phyloP scores from a whole-genome alignment of 2,329 filamentous ascomycete species.

The Cadophora luteo-olivacea region DNA sequence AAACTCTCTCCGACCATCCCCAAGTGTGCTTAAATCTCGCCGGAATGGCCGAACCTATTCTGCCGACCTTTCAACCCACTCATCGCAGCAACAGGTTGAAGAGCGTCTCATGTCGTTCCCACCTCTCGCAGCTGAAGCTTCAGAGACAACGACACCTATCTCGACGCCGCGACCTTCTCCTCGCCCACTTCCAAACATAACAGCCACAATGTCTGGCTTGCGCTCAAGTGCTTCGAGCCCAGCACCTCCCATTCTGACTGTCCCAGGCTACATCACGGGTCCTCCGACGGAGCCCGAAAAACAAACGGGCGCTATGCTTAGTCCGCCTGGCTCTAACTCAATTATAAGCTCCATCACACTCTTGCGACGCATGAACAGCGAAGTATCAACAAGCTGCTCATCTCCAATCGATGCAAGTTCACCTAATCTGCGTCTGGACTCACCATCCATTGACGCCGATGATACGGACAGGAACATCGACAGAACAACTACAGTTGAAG shows the following conservation, averaged over 20 bases:
- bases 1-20: not conserved
- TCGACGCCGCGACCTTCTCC: constrained; percentile 26
- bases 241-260: constrained; percentile 33
- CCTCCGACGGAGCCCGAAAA: constrained; percentile 29
- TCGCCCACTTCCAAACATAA: constrained; percentile 25
- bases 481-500: constrained; percentile 2
- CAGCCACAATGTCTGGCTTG: constrained; percentile 24
- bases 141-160: constrained; percentile 3
- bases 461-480: not conserved
- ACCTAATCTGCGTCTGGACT: constrained; percentile 5
- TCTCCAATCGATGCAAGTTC: constrained; percentile 17
- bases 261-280: constrained; percentile 32
- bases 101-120: constrained; percentile 24
- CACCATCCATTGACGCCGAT: not conserved
- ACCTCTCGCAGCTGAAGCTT: constrained; percentile 19
- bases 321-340: constrained; percentile 22
- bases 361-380: constrained; percentile 36
- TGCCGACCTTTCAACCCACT: constrained; percentile 15
- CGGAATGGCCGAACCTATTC: constrained; percentile 32
- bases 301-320: not conserved
- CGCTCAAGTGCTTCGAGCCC: constrained; percentile 22
- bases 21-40: constrained; percentile 24
- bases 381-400: constrained; percentile 28
- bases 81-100: constrained; percentile 17
- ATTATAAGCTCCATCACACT: constrained; percentile 27